Base-by-base conservation (phyloP, 495 filamentous ascomycete species). In the Delitschia confertaspora region DNA sequence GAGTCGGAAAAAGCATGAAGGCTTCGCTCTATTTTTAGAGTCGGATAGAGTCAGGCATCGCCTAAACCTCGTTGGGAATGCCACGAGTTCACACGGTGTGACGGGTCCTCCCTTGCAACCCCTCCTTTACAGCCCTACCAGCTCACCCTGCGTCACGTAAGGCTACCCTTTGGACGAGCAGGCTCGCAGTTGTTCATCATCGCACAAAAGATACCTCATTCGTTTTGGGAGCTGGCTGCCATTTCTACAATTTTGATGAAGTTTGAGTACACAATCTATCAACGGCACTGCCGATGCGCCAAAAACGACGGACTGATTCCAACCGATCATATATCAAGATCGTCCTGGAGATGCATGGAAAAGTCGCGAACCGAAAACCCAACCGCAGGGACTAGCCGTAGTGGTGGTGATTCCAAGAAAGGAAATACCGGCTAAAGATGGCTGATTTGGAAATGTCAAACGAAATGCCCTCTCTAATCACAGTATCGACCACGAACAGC, bases 71-170 rank as follows among this genome's bases (percentile, higher is more conserved):
- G 26, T 30, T 16, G 34, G 6, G 25, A 11, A 18, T 37, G 27
- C 35, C 48, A 51, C 48, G 48, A 48, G 45, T 26, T 38, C 27
- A 16, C 8, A 25, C 34, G 19, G 35, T 31, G 34, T n/a, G n/a
- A n/a, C n/a, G n/a, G n/a, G n/a, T n/a, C n/a, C 30, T 27, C 23
- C 31, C 11, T 40, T 30, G 10, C 18, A 13, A 25, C 22, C 45
- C 48, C 39, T 39, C 23, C 25, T n/a, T n/a, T n/a, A n/a, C n/a
- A 51, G 48, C 48, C 48, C 48, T 51, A 51, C 24, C 17, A 24
- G 20, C 45, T 34, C 41, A 42, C 42, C 40, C 20, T 51, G 39
- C 33, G 47, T 43, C 47, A 38, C 39, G 25, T 43, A 42, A 33
- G 38, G 46, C 38, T 49, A 16, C 7, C 11, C 8, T n/a, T n/a